Percentiles rank a stretch among this genome's conserved stretches.
Conservation (phyloP, 768 basidiomycete species). For the Serpula lacrymans region DNA sequence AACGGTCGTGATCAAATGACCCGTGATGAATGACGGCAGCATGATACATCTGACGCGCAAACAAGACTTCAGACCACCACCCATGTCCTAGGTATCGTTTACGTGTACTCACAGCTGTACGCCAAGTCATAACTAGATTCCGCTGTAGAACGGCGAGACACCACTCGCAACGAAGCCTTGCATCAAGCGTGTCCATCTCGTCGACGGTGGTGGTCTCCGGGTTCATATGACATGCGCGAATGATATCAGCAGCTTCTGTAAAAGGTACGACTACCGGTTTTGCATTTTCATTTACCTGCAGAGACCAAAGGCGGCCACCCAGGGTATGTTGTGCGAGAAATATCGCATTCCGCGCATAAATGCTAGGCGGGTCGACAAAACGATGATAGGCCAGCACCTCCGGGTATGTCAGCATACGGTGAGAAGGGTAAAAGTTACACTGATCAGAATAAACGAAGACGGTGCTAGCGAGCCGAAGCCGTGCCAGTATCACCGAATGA, state of each 20-base stretch:
- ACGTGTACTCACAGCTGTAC: too few relatives aligned
- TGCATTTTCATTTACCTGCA: too few relatives aligned
- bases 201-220: constrained; percentile 5
- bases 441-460: neutral
- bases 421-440: neutral
- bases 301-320: neutral
- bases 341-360: neutral
- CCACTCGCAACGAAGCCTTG: constrained; percentile 1
- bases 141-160: too few relatives aligned
- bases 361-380: neutral
- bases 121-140: too few relatives aligned
- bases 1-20: too few relatives aligned
- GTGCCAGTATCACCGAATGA: neutral
- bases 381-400: too few relatives aligned
- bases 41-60: too few relatives aligned
- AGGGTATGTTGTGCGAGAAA: neutral
- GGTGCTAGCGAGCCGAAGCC: neutral
- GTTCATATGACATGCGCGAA: constrained; percentile 5
- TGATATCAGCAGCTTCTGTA: neutral
- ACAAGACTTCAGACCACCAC: too few relatives aligned
- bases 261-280: neutral
- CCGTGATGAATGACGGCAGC: too few relatives aligned
- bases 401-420: neutral
- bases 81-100: too few relatives aligned
- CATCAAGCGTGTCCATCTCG: constrained; percentile 4